A percentile compares a stretch with the other conserved stretches of the same genome.
Conservation (phyloP, 176 grass and related monocot genomes). For the Eleusine coracana region DNA sequence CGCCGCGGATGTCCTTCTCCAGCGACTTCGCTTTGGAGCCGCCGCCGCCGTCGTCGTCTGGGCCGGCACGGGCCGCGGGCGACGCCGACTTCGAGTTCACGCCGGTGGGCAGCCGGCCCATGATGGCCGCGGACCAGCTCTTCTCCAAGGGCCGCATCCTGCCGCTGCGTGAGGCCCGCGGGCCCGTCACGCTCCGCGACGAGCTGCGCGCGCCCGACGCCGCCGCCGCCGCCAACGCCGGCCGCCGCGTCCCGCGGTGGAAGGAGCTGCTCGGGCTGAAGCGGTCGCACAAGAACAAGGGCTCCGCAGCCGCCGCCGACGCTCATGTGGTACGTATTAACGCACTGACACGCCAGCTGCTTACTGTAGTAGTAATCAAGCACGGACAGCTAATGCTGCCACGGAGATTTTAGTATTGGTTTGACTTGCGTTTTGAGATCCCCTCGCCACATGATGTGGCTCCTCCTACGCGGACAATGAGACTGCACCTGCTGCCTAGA, state of each 20-base stretch:
- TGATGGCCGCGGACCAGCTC: slow-evolving; percentile 87
- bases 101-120: slow-evolving; percentile 67
- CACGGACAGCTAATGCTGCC: background rate
- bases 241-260: slow-evolving; percentile 42
- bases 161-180: slow-evolving; percentile 44
- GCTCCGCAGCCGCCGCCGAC: slow-evolving; percentile 22
- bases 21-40: slow-evolving; percentile 74
- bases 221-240: background rate
- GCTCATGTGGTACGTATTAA: slow-evolving; percentile 27
- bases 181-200: slow-evolving; percentile 53
- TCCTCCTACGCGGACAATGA: background rate
- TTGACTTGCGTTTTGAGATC: background rate
- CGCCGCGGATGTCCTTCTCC: slow-evolving; percentile 85
- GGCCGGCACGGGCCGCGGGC: background rate
- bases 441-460: background rate
- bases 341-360: background rate
- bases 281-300: slow-evolving; percentile 42
- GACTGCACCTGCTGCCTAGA: background rate
- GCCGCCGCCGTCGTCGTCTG: slow-evolving; percentile 29
- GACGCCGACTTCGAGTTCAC: slow-evolving; percentile 89
- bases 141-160: slow-evolving; percentile 88
- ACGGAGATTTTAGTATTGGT: background rate
- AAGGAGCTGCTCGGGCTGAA: slow-evolving; percentile 72
- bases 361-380: background rate
- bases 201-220: slow-evolving; percentile 57